Evolutionary conservation across 1,284 basidiomycete genomes (phyloP), one percentile per base, ranked within the genome.

Genomic region (Apiotrichum gamsii): DNA sequence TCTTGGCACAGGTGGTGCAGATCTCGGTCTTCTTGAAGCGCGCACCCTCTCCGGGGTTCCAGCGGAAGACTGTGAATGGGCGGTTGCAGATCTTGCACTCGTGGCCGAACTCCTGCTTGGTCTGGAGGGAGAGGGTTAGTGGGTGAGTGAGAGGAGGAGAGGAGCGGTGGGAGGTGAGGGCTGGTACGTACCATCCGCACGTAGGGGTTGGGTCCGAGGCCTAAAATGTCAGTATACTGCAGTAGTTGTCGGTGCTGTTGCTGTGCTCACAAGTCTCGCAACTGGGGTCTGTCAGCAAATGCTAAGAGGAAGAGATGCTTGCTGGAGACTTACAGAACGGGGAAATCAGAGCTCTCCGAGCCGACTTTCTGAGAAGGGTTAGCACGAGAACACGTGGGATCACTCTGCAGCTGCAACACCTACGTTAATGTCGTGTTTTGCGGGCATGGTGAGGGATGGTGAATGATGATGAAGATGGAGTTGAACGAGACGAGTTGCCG

Each of bases 11-110:
- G 1, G 95, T 97, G 69, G 95, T 91, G 74, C 95, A 99, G 57
- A 98, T 85, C 55, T 97, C 94, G 5, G 95, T 99, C 60, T 90
- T 89, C 77, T 98, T 98, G 81, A 84, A 95, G 33, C 95, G 83
- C 67, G 84, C 86, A 34, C 91, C 94, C 14, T 72, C 65, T 42
- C 95, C 95, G 2, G 95, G 93, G 63, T 96, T 94, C 95, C 95
- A 98, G 38, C 91, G 84, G 73, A 98, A 99, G 58, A 97, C 87
- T 44, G 93, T 96, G 74, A 95, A 96, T 6, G 91, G 86, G 36
- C 93, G 82, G 13, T 90, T 89, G 65, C 95, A 99, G 52, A 95
- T 69, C 64, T 74, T 74, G 74, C 95, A 98, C 43, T 91, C 90
- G 38, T 88, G 82, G 10, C 91, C 95, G 58, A 87, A 91, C 64